Percentiles rank a stretch among this genome's conserved stretches.
phyloP scores from a whole-genome alignment of 2,329 filamentous ascomycete genomes.

The Seiridium cupressi region DNA sequence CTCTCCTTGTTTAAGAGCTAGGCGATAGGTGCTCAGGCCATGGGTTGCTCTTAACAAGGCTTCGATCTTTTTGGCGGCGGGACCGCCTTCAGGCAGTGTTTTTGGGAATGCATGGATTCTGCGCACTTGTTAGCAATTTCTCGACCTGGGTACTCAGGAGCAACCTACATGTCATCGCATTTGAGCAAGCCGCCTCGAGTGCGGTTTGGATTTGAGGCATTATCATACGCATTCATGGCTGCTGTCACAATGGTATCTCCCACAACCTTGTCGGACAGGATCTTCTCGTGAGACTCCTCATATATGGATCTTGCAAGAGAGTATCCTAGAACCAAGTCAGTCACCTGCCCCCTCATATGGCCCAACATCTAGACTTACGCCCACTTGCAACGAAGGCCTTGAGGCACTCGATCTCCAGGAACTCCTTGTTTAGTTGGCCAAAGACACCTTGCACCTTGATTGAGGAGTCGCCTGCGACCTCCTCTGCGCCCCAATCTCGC shows the following conservation, averaged over 20 bases:
- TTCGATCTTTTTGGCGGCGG: conserved; percentile 53
- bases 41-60: conserved; percentile 72
- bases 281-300: conserved; percentile 46
- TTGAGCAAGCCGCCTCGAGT: conserved; percentile 75
- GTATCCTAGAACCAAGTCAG: conserved; percentile 48
- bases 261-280: conserved; percentile 49
- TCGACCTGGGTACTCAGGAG: not conserved
- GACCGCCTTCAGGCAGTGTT: conserved; percentile 50
- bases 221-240: conserved; percentile 73
- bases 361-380: conserved; percentile 43
- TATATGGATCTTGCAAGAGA: conserved; percentile 62
- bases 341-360: not conserved
- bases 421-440: conserved; percentile 57
- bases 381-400: conserved; percentile 63
- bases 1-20: conserved; percentile 76
- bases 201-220: conserved; percentile 77
- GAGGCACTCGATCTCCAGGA: conserved; percentile 69
- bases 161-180: conserved; percentile 68
- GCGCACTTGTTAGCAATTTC: conserved; percentile 1
- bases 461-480: conserved; percentile 26
- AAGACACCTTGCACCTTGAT: conserved; percentile 48
- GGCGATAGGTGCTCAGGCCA: conserved; percentile 70
- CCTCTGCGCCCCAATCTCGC: conserved; percentile 64
- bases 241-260: conserved; percentile 61
- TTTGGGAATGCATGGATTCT: conserved; percentile 65